Base-by-base conservation (phyloP, 208 protist genomes). In the Leishmania braziliensis region DNA sequence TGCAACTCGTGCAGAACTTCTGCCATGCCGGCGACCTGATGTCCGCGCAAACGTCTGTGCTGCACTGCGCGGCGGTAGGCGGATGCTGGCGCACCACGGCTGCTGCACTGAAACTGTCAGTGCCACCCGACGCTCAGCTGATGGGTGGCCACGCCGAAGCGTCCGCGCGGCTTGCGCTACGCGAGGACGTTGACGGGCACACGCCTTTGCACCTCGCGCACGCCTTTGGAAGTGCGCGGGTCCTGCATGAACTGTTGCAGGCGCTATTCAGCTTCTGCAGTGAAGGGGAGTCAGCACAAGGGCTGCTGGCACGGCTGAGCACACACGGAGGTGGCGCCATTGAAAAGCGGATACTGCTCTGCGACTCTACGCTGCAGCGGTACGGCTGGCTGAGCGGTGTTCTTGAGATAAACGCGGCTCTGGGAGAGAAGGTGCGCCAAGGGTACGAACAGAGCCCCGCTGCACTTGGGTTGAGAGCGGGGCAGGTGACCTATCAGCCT, bases 41-140 rank as follows among this genome's bases (percentile, higher is more conserved):
- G 29, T 84, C 83, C 3, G 58, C 81, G n/a, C 83, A 87, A 63
- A 95, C 89, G 29, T 91, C 94, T 29, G 72, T 95, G 39, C 79
- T 97, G 84, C 94, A 97, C 84, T 92, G 88, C 75, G 90, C 89
- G 39, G 94, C 94, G 70, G 60, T 91, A 20, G 94, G 94, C 29
- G 84, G 89, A 5, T 91, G 87, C 80, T 86, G 78, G 72, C 86
- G 85, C 51, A 87, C 90, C 26, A 82, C 84, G 14, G 85, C 85
- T 36, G 79, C 69, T 0, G 86, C 90, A 48, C 68, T 93, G 36
- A 86, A 87, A 75, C 60, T 80, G 78, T 54, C 86, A 43, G 76
- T 54, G 43, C 76, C 77, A 23, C 78, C 62, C 53, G 43, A 63
- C 70, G 80, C 56, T 60, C 82, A 65, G 70, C 79, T 77, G 74